Conservation (phyloP, 2,329 filamentous ascomycete genomes). For the Ceratocystis cacaofunesta region DNA sequence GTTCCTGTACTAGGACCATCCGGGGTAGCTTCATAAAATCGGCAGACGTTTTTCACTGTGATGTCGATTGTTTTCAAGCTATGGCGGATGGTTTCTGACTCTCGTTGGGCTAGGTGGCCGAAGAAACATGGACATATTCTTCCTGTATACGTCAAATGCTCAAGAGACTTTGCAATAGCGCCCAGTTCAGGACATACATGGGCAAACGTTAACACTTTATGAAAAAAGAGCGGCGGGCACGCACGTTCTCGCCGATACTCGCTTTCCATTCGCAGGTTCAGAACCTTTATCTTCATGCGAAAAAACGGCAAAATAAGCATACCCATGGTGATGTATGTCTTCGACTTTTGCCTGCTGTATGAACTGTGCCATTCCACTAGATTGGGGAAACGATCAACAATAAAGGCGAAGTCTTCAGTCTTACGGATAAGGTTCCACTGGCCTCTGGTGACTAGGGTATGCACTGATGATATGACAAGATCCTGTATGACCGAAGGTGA, state of each 20-base stretch:
- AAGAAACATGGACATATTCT: slow-evolving; percentile 58
- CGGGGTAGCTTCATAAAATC: slow-evolving; percentile 24
- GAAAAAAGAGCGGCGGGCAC: slow-evolving; percentile 46
- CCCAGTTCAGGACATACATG: slow-evolving; percentile 55
- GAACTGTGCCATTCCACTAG: slow-evolving; percentile 48
- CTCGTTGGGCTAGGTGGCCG: slow-evolving; percentile 32
- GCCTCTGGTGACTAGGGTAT: slow-evolving; percentile 56
- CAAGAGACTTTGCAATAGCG: slow-evolving; percentile 42
- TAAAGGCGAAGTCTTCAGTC: slow-evolving; percentile 45
- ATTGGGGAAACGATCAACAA: slow-evolving; percentile 49
- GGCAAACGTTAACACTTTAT: slow-evolving; percentile 41
- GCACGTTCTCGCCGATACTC: slow-evolving; percentile 52
- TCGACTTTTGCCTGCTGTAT: slow-evolving; percentile 57
- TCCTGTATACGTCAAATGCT: slow-evolving; percentile 58
- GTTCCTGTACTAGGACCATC: slow-evolving; percentile 45
- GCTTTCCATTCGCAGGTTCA: slow-evolving; percentile 56
- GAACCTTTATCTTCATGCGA: slow-evolving; percentile 42
- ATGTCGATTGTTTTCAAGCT: slow-evolving; percentile 48
- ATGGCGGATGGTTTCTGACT: neutral
- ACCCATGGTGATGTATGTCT: slow-evolving; percentile 57
- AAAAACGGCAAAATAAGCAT: slow-evolving; percentile 41
- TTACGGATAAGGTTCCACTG: slow-evolving; percentile 63
- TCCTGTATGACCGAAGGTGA: slow-evolving; percentile 13
- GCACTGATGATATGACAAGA: slow-evolving; percentile 36
- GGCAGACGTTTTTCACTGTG: slow-evolving; percentile 61